Conservation (phyloP, 2,329 filamentous ascomycete genomes). For the Diaporthe eres region DNA sequence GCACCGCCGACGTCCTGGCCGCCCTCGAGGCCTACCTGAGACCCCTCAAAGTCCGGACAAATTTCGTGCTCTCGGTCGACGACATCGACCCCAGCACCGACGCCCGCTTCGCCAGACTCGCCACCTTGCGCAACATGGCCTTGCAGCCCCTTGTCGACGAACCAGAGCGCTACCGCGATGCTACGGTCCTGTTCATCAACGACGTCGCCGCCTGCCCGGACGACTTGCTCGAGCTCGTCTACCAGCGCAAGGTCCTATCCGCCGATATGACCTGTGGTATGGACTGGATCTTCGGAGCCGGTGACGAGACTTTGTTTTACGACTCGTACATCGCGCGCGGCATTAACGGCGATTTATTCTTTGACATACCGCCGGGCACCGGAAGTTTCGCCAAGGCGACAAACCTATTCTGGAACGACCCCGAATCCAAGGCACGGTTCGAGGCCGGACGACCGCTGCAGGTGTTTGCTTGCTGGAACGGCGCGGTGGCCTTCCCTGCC, state of each 20-base stretch:
- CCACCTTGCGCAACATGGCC: constrained; percentile 16
- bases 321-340: constrained; percentile 35
- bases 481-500: constrained; percentile 38
- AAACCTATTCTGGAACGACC: constrained; percentile 22
- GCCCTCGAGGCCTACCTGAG: constrained; percentile 50
- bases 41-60: constrained; percentile 51
- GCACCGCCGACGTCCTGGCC: constrained; percentile 58
- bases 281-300: constrained; percentile 37
- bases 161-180: constrained; percentile 45
- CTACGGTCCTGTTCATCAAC: constrained; percentile 63
- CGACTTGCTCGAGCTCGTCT: constrained; percentile 65
- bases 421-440: constrained; percentile 19
- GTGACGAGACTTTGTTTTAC: constrained; percentile 37
- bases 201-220: constrained; percentile 63
- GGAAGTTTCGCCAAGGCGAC: constrained; percentile 18
- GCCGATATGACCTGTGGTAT: constrained; percentile 42
- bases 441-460: constrained; percentile 34
- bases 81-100: constrained; percentile 49
- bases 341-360: constrained; percentile 39
- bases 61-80: constrained; percentile 57
- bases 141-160: constrained; percentile 11
- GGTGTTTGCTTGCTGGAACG: constrained; percentile 43
- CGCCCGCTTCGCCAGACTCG: constrained; percentile 30
- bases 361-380: constrained; percentile 37
- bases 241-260: constrained; percentile 53